phyloP scores from a whole-genome alignment of 176 grass and related monocot genomes.

The Avena eriantha region DNA sequence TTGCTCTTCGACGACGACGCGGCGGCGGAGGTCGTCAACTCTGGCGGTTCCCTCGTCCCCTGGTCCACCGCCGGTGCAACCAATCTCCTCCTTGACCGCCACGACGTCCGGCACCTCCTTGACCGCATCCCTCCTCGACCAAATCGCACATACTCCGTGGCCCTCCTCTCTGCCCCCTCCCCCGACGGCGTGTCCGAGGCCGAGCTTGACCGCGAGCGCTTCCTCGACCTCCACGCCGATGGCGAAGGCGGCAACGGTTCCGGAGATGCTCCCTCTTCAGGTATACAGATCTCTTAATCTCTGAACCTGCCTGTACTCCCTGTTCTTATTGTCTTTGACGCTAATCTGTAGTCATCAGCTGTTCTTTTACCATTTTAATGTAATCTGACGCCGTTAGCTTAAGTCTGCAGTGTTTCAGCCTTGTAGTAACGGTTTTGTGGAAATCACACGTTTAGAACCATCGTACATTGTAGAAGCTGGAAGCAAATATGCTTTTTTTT shows the following conservation, averaged over 20 bases:
- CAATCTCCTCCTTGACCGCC: constrained; percentile 82
- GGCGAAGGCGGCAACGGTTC: constrained; percentile 27
- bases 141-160: constrained; percentile 38
- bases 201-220: constrained; percentile 79
- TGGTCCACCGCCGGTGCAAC: constrained; percentile 65
- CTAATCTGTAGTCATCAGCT: neutral
- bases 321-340: neutral
- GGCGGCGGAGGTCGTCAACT: constrained; percentile 73
- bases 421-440: neutral
- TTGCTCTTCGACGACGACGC: constrained; percentile 93
- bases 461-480: neutral
- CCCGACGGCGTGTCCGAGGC: constrained; percentile 53
- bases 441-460: neutral
- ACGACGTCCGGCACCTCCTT: constrained; percentile 92
- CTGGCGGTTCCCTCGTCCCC: constrained; percentile 74
- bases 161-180: constrained; percentile 28
- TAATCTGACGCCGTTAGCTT: neutral
- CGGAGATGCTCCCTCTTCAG: constrained; percentile 31
- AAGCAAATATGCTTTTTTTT: neutral
- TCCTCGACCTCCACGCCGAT: constrained; percentile 56
- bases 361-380: neutral
- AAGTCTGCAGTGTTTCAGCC: neutral
- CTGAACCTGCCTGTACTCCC: neutral
- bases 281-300: constrained; percentile 34
- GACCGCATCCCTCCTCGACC: constrained; percentile 86